Base-by-base conservation (phyloP, 2,329 filamentous ascomycete species). In the Fusarium tupiense region DNA sequence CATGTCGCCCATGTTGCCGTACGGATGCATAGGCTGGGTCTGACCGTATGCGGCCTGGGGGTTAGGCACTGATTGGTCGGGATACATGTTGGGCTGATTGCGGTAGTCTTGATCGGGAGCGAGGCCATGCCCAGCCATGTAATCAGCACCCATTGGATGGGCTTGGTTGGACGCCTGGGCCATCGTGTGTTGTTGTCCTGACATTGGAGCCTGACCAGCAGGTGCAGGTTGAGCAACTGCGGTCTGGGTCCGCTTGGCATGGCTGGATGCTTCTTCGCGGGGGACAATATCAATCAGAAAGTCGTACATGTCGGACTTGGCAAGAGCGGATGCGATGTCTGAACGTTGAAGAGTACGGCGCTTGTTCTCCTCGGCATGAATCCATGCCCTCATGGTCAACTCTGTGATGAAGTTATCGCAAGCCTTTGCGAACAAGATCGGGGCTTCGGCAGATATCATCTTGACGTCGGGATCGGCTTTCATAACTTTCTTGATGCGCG, bases 401-500 rank as follows among this genome's bases (percentile, higher is more conserved):
- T 99, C 96, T 2, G 95, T 98, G 81, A 99, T 99, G 85, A 99
- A 99, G 81, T 98, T 98, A 81, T 99, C 96, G 84, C 96, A 98
- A 43, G 96, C 96, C 84, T 99, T 99, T 59, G 96, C 96, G 80
- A 99, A 99, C 20, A 99, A 88, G 77, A 99, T 99, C 3, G 96
- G 96, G 4, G 96, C 96, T 85, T 99, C 96, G 14, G 96, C 96
- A 8, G 95, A 98, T 73, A 99, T 99, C 96, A 99, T 99, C 87
- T 99, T 99, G 54, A 99, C 96, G 80, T 99, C 96, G 0, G 96
- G 96, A 77, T 99, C 96, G 2, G 96, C 96, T 85, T 99, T 99
- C 96, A 99, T 99, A 76, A 99, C 96, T 84, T 99, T 99, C 88
- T 99, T 99, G 86, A 99, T 99, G 62, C 96, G 93, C n/a, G 96